phyloP scores from a whole-genome alignment of 1,139 yeast genomes.

The Blastobotrys serpentis region DNA sequence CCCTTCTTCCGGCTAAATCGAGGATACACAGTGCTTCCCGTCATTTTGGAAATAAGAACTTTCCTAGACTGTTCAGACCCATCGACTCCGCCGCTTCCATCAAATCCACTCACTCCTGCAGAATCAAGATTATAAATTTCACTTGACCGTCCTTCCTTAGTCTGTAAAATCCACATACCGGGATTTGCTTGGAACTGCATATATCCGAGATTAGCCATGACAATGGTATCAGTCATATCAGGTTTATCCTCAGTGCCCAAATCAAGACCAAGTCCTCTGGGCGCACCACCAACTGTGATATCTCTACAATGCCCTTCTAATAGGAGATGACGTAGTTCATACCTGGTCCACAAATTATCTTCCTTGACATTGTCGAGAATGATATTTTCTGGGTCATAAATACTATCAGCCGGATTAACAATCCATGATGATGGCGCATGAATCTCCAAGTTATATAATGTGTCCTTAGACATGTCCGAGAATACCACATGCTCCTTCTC shows the following conservation, averaged over 20 bases:
- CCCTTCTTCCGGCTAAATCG: conserved; percentile 47
- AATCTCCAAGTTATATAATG: conserved; percentile 55
- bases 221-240: conserved; percentile 52
- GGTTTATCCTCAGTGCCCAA: conserved; percentile 35
- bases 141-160: conserved; percentile 46
- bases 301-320: conserved; percentile 73
- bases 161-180: conserved; percentile 57
- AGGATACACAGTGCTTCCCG: conserved; percentile 51
- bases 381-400: conserved; percentile 63
- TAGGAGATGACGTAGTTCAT: conserved; percentile 51
- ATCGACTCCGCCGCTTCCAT: conserved; percentile 8
- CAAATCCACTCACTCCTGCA: conserved; percentile 42
- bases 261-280: conserved; percentile 54
- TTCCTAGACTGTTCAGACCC: conserved; percentile 14
- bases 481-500: conserved; percentile 36
- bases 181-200: conserved; percentile 69
- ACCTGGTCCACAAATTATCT: conserved; percentile 42
- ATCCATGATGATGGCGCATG: conserved; percentile 71
- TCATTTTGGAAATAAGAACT: conserved; percentile 36
- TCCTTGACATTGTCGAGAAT: conserved; percentile 41
- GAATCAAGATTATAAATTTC: conserved; percentile 44
- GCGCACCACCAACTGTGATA: conserved; percentile 41
- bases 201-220: conserved; percentile 76
- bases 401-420: conserved; percentile 48
- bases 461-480: conserved; percentile 47